Conservation (phyloP, 1,139 yeast species). For the Debaryomyces sp. region DNA sequence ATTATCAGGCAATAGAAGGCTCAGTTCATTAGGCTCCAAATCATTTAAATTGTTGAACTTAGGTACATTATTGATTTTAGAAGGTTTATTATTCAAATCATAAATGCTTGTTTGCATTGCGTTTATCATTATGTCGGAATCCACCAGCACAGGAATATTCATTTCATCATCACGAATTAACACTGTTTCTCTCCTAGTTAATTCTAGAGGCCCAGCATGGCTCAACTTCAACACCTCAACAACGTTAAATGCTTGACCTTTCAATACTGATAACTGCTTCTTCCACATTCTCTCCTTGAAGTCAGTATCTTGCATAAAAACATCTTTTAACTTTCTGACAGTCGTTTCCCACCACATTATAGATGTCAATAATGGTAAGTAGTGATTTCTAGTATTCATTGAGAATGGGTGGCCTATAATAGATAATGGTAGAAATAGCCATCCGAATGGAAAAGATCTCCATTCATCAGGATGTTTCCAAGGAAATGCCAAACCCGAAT, state of each 20-base stretch:
- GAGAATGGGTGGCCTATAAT: constrained; percentile 73
- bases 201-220: constrained; percentile 68
- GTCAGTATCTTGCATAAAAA: constrained; percentile 60
- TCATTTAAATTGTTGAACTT: neutral
- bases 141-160: constrained; percentile 49
- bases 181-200: constrained; percentile 60
- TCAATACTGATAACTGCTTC: constrained; percentile 69
- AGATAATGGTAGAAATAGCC: constrained; percentile 69
- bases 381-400: constrained; percentile 56
- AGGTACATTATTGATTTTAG: neutral
- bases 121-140: constrained; percentile 16
- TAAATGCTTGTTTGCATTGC: constrained; percentile 26
- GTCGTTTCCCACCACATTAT: constrained; percentile 74
- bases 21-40: constrained; percentile 9
- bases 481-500: constrained; percentile 75
- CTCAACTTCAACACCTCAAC: constrained; percentile 62
- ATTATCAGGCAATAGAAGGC: constrained; percentile 11
- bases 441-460: constrained; percentile 80
- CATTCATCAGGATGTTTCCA: constrained; percentile 87
- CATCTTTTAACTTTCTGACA: constrained; percentile 44
- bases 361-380: constrained; percentile 60
- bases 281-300: constrained; percentile 69
- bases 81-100: constrained; percentile 13
- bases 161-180: constrained; percentile 63
- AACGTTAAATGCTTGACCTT: constrained; percentile 80